Evolutionary conservation across 1,284 basidiomycete species (phyloP), one percentile per base, ranked within the genome.

Genomic region (Chalciporus sp.): DNA sequence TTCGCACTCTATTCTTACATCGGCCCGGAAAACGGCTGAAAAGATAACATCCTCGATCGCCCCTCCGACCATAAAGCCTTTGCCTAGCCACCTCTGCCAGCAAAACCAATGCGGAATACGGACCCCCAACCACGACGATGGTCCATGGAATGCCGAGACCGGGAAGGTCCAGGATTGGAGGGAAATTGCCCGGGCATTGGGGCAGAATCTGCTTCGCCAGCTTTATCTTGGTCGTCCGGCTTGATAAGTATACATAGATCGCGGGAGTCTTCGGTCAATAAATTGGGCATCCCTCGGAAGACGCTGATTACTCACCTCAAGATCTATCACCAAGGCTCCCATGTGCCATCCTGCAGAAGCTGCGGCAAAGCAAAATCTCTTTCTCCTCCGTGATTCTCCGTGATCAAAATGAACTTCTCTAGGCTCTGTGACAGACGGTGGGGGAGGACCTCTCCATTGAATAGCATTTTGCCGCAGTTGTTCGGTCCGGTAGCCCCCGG

Each of bases 331-430:
- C 47, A 95, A 74, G 1, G 92, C 92, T 10, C 92, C 94, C 53
- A 83, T 90, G 64, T 95, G 94, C 92, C 92, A 94, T 12, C 93
- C 94, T 0, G 85, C 82, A 4, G 92, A 90, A 5, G 90, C 81
- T 9, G 86, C 85, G 4, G 80, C 80, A 61, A 94, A 90, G 59
- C 89, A 92, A 62, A 90, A 95, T 58, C 77, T 76, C 47, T 86
- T 76, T 58, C 76, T 81, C 27, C 60, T 72, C 53, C 73, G 74
- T 60, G 75, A 79, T 51, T 72, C 69, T 7, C 71, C 76, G 59
- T 83, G 76, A 63, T 85, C 83, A 63, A 95, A 94, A 51, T 76
- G 71, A 37, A 95, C 87, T 67, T 84, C 82, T 1, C 82, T 81
- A 0, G 92, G 92, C 23, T 78, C 76, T 4, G 66, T 64, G 16